Base-by-base conservation (phyloP, 768 basidiomycete genomes). In the Agrocybe pediades region DNA sequence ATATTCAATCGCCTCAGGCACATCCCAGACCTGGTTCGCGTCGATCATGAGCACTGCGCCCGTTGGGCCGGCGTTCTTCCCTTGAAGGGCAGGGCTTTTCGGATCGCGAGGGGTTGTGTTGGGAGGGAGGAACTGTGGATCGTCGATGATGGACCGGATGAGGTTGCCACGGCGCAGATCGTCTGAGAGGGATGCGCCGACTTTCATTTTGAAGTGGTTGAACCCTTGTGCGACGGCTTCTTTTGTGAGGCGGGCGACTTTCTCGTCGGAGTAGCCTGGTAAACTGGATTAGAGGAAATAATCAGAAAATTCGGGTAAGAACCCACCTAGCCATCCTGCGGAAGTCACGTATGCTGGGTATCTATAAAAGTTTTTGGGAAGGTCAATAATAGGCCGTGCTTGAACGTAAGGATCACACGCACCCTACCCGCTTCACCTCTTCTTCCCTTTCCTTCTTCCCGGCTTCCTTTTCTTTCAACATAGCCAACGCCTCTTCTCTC, bases 151-250 rank as follows among this genome's bases (percentile, higher is more conserved):
- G 43, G 90, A 92, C 52, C 96, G 86, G 61, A 98, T 95, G 63
- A 98, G 79, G 62, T 81, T 82, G 19, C 93, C 92, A 49, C 95
- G 86, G 46, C 93, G 87, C 47, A 95, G 75, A 71, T 97, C 96
- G 67, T 87, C 84, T 33, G 85, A 81, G 52, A 83, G 77, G 71
- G 90, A 80, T 21, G 89, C 87, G 49, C 96, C 96, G 59, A 98
- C 96, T 76, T 98, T 98, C 87, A 98, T 95, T 74, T 98, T 98
- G 84, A 98, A 98, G 74, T 97, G 95, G 74, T 92, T 96, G 83
- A 98, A 98, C 19, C 95, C 95, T 41, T 81, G 83, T 20, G 80
- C 71, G 47, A 98, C 78, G 26, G 94, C 91, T 65, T 95, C 92
- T 63, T 85, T 86, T 8, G 93, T 97, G 47, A 98, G 81, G 7